These are phyloP conservation scores for Plectranthus barbatus DNA, from an alignment of 257 asterid genomes.

Conservation along the genomic window DNA sequence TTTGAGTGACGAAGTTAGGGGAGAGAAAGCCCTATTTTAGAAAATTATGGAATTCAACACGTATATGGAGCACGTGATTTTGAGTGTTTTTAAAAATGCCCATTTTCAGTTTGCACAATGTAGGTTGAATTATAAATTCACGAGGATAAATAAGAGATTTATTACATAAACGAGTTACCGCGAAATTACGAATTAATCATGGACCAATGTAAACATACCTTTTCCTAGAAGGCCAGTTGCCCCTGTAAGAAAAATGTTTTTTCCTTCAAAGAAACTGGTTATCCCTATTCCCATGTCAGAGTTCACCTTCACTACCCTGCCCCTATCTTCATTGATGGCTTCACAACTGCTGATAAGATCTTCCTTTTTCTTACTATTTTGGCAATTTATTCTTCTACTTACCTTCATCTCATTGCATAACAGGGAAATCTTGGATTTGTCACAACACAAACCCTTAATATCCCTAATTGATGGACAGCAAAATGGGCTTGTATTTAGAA, in stretches of 20 bases:
- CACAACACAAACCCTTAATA: not conserved
- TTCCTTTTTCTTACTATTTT: not conserved
- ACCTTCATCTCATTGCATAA: not conserved
- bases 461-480: not conserved
- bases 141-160: too few species aligned
- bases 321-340: not conserved
- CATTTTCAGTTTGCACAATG: too few species aligned
- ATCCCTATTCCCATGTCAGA: conserved; percentile 36
- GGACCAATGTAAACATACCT: conserved; percentile 34
- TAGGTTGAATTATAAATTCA: too few species aligned
- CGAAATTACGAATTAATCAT: too few species aligned
- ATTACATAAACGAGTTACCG: too few species aligned
- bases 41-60: too few species aligned
- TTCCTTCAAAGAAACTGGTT: conserved; percentile 27
- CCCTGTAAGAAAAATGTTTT: conserved; percentile 44
- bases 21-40: too few species aligned
- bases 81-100: too few species aligned
- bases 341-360: not conserved
- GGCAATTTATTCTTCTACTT: not conserved
- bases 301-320: not conserved
- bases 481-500: not conserved
- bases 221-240: conserved; percentile 55
- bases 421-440: not conserved
- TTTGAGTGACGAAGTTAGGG: too few species aligned
- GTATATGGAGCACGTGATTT: too few species aligned